Evolutionary conservation across 352 stramenopile species (phyloP).

Genomic region (Hyaloperonospora brassicae): DNA sequence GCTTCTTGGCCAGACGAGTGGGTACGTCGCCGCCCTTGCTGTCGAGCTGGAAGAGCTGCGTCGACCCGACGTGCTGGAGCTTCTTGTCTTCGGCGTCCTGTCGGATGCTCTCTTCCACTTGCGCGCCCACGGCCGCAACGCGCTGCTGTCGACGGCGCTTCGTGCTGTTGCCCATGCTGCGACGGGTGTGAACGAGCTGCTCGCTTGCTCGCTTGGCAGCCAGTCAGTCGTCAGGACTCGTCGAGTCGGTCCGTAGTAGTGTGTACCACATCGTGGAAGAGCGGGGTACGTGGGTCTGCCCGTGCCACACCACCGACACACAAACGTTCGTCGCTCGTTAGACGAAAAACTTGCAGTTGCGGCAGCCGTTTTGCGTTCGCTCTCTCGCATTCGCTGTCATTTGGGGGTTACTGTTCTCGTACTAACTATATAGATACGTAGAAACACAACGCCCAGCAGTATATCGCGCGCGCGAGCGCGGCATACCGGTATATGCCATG

Average conservation of each 20-base stretch:
- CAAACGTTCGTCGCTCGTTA: no score
- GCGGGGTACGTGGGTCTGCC: not conserved
- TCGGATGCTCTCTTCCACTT: constrained; percentile 75
- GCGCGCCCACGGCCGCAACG: constrained; percentile 49
- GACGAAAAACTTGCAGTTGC: no score
- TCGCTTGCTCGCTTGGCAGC: constrained; percentile 10
- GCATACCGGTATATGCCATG: constrained; percentile 6
- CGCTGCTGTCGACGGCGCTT: constrained; percentile 55
- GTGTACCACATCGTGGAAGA: not conserved
- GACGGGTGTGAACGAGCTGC: constrained; percentile 11
- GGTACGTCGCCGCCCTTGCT: constrained; percentile 39
- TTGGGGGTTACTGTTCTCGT: no score
- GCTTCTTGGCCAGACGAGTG: constrained; percentile 53
- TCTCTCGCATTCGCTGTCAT: no score
- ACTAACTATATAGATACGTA: no score
- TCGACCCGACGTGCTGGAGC: constrained; percentile 55
- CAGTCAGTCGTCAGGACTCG: constrained; percentile 4
- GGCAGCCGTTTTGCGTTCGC: no score
- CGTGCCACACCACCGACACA: not conserved
- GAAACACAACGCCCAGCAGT: no score
- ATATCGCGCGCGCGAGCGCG: no score
- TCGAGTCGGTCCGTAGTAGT: not conserved
- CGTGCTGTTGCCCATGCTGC: constrained; percentile 32
- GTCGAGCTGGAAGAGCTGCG: constrained; percentile 81
- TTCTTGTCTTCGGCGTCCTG: constrained; percentile 72